Evolutionary conservation across 2,329 filamentous ascomycete species (phyloP).

Genomic region (Kalmusia sp.): DNA sequence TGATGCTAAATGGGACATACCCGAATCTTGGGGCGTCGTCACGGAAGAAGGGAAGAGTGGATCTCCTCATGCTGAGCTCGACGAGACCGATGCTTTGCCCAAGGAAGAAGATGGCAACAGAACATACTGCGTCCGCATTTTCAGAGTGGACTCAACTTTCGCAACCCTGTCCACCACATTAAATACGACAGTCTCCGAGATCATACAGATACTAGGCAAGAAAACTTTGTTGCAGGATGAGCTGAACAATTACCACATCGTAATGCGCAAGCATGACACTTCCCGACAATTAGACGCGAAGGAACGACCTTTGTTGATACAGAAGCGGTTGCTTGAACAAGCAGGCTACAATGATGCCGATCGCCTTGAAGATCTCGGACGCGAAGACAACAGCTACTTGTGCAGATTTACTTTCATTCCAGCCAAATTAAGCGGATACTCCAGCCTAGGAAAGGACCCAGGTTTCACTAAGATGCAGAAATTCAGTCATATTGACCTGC

Average conservation of each 20-base stretch:
- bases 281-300: conserved; percentile 78
- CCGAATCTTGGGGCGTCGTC: conserved; percentile 95
- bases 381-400: conserved; percentile 96
- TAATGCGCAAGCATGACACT: conserved; percentile 91
- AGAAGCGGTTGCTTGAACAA: conserved; percentile 89
- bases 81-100: conserved; percentile 72
- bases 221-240: conserved; percentile 93
- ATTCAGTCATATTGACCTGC: conserved; percentile 91
- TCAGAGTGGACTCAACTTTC: conserved; percentile 92
- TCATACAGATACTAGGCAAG: conserved; percentile 88
- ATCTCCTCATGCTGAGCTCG: conserved; percentile 65
- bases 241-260: conserved; percentile 92
- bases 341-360: conserved; percentile 89
- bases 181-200: conserved; percentile 83
- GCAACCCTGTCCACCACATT: conserved; percentile 86
- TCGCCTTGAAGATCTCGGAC: conserved; percentile 87
- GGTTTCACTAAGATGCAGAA: conserved; percentile 84
- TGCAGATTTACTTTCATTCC: conserved; percentile 96
- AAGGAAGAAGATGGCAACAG: conserved; percentile 71
- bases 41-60: conserved; percentile 69
- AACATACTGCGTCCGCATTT: conserved; percentile 92
- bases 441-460: conserved; percentile 76
- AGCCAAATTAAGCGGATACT: conserved; percentile 80
- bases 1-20: conserved; percentile 82
- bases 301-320: conserved; percentile 87